These are phyloP conservation scores for Bruguiera hainesii DNA, from an alignment of 441 rosid species.

Conservation along the genomic window DNA sequence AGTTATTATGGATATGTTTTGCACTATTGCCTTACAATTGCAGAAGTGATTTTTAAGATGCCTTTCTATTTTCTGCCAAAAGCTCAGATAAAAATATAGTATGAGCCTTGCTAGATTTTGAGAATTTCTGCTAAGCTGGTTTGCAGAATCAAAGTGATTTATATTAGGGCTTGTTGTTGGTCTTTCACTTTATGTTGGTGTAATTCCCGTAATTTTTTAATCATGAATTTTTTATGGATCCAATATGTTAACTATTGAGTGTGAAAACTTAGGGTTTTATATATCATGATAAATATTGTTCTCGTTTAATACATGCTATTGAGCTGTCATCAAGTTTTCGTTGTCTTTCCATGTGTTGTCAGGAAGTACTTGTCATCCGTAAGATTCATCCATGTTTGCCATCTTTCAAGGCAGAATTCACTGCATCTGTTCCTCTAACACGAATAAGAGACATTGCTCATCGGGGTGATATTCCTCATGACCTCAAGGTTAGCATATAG, in stretches of 20 bases:
- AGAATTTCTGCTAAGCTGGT: slow-evolving; percentile 3
- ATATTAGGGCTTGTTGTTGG: not conserved
- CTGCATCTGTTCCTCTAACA: slow-evolving; percentile 95
- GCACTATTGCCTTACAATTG: not conserved
- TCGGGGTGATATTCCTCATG: slow-evolving; percentile 90
- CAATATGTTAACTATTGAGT: no score
- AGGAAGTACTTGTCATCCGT: slow-evolving; percentile 90
- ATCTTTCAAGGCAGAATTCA: slow-evolving; percentile 96
- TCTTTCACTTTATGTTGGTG: not conserved
- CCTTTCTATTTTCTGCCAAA: not conserved
- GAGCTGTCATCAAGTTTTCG: slow-evolving; percentile 4
- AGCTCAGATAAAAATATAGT: no score
- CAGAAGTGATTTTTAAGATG: not conserved
- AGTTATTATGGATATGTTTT: not conserved
- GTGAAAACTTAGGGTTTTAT: not conserved
- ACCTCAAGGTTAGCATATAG: slow-evolving; percentile 71
- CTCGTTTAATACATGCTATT: slow-evolving; percentile 8
- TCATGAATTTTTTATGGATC: not conserved
- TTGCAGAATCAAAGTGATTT: not conserved
- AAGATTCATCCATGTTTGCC: slow-evolving; percentile 97
- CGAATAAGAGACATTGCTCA: slow-evolving; percentile 99
- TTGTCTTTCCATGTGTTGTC: slow-evolving; percentile 22
- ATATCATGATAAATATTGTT: not conserved
- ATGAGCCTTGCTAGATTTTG: not conserved
- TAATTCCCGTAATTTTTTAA: slow-evolving; percentile 1